These are phyloP conservation scores for Botrytis sinoallii DNA, from an alignment of 2,329 filamentous ascomycete genomes.

Conservation along the genomic window DNA sequence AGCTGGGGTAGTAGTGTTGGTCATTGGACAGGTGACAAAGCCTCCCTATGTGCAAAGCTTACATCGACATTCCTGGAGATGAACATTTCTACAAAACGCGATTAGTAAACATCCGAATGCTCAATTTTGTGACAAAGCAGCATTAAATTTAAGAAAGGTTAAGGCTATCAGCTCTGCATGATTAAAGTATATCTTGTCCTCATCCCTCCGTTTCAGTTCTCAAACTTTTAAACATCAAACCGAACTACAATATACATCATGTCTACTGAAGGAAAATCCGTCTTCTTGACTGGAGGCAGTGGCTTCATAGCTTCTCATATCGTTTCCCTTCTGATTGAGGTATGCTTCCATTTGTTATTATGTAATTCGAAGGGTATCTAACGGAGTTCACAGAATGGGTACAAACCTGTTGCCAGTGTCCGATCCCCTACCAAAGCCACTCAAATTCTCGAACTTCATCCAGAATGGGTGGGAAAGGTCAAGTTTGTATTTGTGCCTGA, in stretches of 20 bases:
- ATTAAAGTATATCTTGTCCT: background rate
- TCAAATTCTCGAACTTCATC: slow-evolving; percentile 41
- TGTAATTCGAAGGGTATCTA: background rate
- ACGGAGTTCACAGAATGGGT: slow-evolving; percentile 12
- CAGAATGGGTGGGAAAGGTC: slow-evolving; percentile 31
- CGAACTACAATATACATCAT: background rate
- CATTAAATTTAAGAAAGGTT: background rate
- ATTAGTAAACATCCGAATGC: background rate
- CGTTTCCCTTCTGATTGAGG: slow-evolving; percentile 37
- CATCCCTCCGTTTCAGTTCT: background rate
- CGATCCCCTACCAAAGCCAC: slow-evolving; percentile 45
- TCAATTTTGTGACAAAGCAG: background rate
- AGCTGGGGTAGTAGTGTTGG: background rate
- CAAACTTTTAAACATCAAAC: background rate
- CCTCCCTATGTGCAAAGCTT: background rate
- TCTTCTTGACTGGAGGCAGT: slow-evolving; percentile 39
- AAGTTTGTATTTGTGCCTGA: slow-evolving; percentile 56
- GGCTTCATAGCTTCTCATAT: slow-evolving; percentile 52
- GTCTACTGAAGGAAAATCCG: slow-evolving; percentile 15
- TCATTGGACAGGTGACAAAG: slow-evolving; percentile 1
- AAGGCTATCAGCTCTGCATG: background rate
- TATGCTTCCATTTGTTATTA: background rate
- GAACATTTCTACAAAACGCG: background rate
- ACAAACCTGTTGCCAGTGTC: slow-evolving; percentile 38
- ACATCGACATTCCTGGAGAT: background rate